phyloP scores from a whole-genome alignment of 2,329 filamentous ascomycete species.

The Fusarium sulawesiense region DNA sequence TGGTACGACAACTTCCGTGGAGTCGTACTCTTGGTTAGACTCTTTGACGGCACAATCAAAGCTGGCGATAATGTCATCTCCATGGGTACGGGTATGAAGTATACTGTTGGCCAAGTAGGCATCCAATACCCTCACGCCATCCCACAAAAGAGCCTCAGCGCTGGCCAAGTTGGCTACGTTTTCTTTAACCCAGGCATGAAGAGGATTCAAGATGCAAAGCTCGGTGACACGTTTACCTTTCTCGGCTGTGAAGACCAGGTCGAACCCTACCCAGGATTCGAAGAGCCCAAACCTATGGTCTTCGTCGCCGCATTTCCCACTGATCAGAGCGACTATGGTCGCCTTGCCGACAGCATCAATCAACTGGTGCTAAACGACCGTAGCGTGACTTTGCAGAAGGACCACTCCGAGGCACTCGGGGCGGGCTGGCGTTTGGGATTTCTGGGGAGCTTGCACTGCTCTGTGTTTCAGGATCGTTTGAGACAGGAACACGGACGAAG shows the following conservation, averaged over 20 bases:
- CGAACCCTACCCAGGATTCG: conserved; percentile 87
- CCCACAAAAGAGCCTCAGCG: conserved; percentile 81
- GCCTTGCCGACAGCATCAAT: conserved; percentile 92
- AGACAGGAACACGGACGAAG: conserved; percentile 93
- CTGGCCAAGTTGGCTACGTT: conserved; percentile 95
- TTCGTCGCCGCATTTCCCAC: conserved; percentile 97
- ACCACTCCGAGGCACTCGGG: conserved; percentile 91
- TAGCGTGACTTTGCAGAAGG: conserved; percentile 92
- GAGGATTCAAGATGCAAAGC: conserved; percentile 91
- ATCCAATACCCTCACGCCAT: conserved; percentile 94
- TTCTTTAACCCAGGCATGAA: conserved; percentile 99
- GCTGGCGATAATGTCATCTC: conserved; percentile 89
- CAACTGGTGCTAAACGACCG: conserved; percentile 95
- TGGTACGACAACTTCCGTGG: conserved; percentile 99
- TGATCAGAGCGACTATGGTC: conserved; percentile 86
- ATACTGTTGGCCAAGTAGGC: conserved; percentile 94
- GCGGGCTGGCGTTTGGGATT: conserved; percentile 96
- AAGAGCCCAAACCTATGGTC: conserved; percentile 98
- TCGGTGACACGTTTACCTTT: conserved; percentile 93
- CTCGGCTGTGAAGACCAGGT: conserved; percentile 81
- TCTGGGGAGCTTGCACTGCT: conserved; percentile 95
- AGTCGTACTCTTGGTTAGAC: conserved; percentile 87
- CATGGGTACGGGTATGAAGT: conserved; percentile 87
- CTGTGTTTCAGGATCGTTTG: conserved; percentile 96
- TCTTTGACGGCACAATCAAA: conserved; percentile 88